Conservation (phyloP, 129 eudicot species). For the Flaveria ramosissima region DNA sequence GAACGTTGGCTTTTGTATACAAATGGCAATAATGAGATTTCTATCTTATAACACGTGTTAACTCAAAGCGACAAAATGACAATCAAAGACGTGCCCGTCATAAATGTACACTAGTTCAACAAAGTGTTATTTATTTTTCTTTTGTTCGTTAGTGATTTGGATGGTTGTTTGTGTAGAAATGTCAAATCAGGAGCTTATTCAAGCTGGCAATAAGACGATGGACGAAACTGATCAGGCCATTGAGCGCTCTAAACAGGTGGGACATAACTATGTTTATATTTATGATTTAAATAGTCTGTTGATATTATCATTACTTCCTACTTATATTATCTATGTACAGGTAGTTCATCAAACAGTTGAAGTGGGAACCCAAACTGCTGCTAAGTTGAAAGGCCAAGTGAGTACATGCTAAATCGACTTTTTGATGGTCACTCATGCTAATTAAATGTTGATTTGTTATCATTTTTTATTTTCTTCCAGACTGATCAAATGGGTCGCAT, state of each 20-base stretch:
- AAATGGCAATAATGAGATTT: background rate
- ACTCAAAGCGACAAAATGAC: background rate
- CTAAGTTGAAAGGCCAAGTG: slow-evolving; percentile 87
- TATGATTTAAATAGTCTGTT: background rate
- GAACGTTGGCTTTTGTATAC: background rate
- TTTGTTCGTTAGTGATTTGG: slow-evolving; percentile 5
- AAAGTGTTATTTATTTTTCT: background rate
- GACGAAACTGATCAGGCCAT: slow-evolving; percentile 99
- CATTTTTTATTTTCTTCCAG: slow-evolving; percentile 29
- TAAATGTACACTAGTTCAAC: background rate
- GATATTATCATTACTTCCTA: background rate
- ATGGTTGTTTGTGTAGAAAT: slow-evolving; percentile 51
- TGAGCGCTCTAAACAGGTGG: slow-evolving; percentile 93
- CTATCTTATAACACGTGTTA: background rate
- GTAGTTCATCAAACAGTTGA: slow-evolving; percentile 95
- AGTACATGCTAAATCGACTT: slow-evolving; percentile 29
- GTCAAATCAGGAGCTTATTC: slow-evolving; percentile 91
- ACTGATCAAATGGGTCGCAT: slow-evolving; percentile 98
- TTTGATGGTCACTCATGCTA: background rate
- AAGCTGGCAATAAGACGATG: slow-evolving; percentile 81
- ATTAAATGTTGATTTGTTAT: background rate
- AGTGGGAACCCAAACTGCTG: slow-evolving; percentile 95
- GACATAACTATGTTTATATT: background rate
- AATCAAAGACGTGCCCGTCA: background rate
- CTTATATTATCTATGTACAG: slow-evolving; percentile 42